Evolutionary conservation across 495 filamentous ascomycete genomes (phyloP), one percentile per base, ranked within the genome.

Genomic region (Oleoguttula mirabilis): DNA sequence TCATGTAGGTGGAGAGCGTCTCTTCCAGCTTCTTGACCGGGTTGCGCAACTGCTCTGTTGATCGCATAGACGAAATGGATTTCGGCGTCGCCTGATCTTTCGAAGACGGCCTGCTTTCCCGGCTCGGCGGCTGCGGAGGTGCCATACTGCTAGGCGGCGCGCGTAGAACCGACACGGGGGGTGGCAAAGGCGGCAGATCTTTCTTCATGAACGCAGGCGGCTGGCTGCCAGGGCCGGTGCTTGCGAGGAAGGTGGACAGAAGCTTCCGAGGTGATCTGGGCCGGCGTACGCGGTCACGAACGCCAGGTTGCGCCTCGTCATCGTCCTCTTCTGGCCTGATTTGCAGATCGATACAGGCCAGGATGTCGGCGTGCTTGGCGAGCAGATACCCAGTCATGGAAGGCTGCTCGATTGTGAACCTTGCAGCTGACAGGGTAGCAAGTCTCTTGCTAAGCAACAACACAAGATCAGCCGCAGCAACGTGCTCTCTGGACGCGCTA

Each of bases 181-280:
- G 48, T 38, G 48, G 48, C 20, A 51, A 22, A 1, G 42, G 48
- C 6, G 48, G 48, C 7, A 51, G 39, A 14, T 51, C 43, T 17
- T 51, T 51, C 38, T 51, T 51, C n/a, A 51, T 21, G 37, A 39
- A 31, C 23, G 47, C 14, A 39, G 55, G 40, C 12, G 37, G 36
- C 17, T 52, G 49, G 25, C 43, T 52, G 17, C 43, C 49, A 11
- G 49, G 39, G 8, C 49, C 49, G 4, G 49, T 48, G 25, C 49
- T 52, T 10, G 49, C 32, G 23, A 94, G 66, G 37, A 98, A 71
- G 50, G 73, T 90, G 0, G 87, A 90, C 20, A 98, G 70, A 54
- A 95, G 62, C 60, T 96, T 98, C 25, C 88, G 84, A 0, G 90
- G 88, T 8, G 87, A 94, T 10, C 78, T 73, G 10, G 82, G 77